phyloP scores from a whole-genome alignment of 2,329 filamentous ascomycete genomes.

The Aspergillus costaricaensis region DNA sequence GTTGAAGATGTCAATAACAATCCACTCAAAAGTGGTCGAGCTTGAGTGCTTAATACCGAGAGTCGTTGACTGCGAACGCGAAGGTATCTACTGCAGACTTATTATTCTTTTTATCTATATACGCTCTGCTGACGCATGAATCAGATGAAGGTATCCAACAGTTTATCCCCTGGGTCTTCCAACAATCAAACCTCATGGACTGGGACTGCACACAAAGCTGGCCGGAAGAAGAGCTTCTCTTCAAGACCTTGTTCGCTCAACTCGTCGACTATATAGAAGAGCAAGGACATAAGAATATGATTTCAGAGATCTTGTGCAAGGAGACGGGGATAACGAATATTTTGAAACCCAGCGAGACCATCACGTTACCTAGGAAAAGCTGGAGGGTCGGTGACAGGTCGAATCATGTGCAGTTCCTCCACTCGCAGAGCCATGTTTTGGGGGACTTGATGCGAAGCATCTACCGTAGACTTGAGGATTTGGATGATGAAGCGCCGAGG shows the following conservation, averaged over 20 bases:
- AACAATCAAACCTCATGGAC: background rate
- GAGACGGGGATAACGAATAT: background rate
- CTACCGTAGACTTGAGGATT: background rate
- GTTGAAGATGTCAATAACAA: background rate
- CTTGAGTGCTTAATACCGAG: background rate
- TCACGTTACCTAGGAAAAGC: background rate
- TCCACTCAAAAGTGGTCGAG: background rate
- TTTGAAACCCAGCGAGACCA: background rate
- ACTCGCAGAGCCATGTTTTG: background rate
- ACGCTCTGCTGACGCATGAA: background rate
- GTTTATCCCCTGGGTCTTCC: background rate
- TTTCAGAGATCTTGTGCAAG: background rate
- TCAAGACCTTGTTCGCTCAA: background rate
- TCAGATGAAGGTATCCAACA: background rate
- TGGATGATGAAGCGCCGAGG: background rate
- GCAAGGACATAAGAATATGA: background rate
- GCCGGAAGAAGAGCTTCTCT: background rate
- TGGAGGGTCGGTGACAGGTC: background rate
- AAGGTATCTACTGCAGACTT: background rate
- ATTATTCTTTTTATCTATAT: background rate
- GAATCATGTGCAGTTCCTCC: background rate
- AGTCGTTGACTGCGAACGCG: background rate
- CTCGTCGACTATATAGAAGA: background rate
- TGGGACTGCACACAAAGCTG: background rate
- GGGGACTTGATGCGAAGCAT: background rate